Conservation (phyloP, 768 basidiomycete species). For the Piloderma croceum region DNA sequence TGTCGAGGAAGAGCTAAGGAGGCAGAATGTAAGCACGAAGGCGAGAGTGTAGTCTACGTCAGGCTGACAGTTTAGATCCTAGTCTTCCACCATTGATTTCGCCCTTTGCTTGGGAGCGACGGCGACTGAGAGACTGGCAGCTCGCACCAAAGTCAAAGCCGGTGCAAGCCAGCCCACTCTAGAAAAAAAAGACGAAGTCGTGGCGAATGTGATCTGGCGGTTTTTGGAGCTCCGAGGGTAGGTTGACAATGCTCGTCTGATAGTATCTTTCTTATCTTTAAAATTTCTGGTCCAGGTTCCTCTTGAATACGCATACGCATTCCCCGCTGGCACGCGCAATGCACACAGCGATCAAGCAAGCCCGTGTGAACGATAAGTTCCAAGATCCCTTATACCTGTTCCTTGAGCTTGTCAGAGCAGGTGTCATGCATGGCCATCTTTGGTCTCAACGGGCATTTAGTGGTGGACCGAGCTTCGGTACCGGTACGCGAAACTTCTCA, state of each 20-base stretch:
- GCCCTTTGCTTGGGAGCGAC: conserved; percentile 92
- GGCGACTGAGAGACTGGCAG: conserved; percentile 69
- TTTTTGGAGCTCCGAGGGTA: conserved; percentile 95
- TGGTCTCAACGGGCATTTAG: conserved; percentile 88
- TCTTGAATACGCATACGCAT: conserved; percentile 83
- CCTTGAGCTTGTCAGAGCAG: conserved; percentile 92
- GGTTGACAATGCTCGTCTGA: conserved; percentile 32
- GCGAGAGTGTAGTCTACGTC: conserved; percentile 4
- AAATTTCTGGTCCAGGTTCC: conserved; percentile 59
- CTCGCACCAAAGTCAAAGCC: conserved; percentile 72
- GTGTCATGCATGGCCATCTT: conserved; percentile 90
- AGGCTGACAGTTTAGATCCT: conserved; percentile 18
- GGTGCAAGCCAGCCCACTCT: conserved; percentile 42
- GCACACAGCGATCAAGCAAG: conserved; percentile 69
- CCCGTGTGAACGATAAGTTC: conserved; percentile 94
- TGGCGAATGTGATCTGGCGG: conserved; percentile 97
- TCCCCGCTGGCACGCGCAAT: conserved; percentile 89
- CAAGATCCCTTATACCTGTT: conserved; percentile 95
- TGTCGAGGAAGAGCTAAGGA: conserved; percentile 90
- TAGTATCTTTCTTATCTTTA: too few species aligned
- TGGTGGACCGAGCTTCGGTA: conserved; percentile 93
- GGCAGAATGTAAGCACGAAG: conserved; percentile 80
- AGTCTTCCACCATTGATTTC: conserved; percentile 98
- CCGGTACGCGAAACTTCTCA: conserved; percentile 48
- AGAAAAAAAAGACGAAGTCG: conserved; percentile 97